Evolutionary conservation across 1,139 yeast genomes (phyloP), one percentile per base, ranked within the genome.

Genomic region (Eremothecium coryli): DNA sequence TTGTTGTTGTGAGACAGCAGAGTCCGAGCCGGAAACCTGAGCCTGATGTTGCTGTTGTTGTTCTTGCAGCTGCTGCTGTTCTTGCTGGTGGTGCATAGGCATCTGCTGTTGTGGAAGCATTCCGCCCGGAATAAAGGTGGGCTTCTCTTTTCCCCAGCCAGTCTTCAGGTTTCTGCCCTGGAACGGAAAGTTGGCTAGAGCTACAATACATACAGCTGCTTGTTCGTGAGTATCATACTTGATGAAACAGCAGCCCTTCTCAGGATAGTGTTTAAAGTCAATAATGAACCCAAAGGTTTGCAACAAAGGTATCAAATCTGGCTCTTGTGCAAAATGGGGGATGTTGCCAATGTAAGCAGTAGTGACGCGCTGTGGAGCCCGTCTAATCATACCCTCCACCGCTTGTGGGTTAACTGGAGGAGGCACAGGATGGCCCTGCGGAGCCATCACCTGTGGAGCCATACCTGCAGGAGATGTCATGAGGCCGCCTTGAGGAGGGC

Each of bases 301-400:
- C 45, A 84, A 62, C 39, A 84, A 61, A n/a, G 90, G 86, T 37
- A 80, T 65, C 51, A 85, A 64, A 42, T 82, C 94, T 37, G 69
- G 68, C 54, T 79, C 85, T 37, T 77, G 73, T 16, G 85, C 76
- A 55, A 67, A 77, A 46, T 79, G 88, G 21, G 93, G 79, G 48
- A 85, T 69, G 55, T 85, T 85, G 26, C 96, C 95, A 42, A 85
- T 65, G 55, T 85, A 85, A 13, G 85, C 93, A 2, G 95, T 84
- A n/a, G 90, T 76, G 25, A 56, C 56, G 57, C 82, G 82, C 34
- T 71, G 68, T 26, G 93, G 93, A 4, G 90, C 68, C 58, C 81
- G 86, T 59, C 82, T 70, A 43, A 81, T 63, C 31, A 82, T 80
- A 37, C 73, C 65, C 35, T 82, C 93, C 52, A 74, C 82, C 26